phyloP scores from a whole-genome alignment of 805 yeast genomes.

The Ogataea methylovora region DNA sequence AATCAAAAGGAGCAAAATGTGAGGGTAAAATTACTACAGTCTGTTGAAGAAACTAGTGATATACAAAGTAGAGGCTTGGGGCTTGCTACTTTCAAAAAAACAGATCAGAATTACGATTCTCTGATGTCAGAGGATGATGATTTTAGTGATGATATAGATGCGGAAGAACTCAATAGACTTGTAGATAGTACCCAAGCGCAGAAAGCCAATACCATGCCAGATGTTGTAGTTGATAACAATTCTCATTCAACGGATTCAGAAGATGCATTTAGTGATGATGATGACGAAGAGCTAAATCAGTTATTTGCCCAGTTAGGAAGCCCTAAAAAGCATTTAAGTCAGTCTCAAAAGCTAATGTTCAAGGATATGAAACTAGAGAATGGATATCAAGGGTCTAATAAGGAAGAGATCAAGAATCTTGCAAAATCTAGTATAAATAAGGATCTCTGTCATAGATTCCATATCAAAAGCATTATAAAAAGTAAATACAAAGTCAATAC shows the following conservation, averaged over 20 bases:
- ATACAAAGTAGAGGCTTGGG: too few relatives aligned
- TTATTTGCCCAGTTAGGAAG: slow-evolving; percentile 28
- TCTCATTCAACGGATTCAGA: neutral
- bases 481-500: slow-evolving; percentile 24
- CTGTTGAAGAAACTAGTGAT: too few relatives aligned
- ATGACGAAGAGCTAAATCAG: slow-evolving; percentile 6
- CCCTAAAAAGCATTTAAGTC: slow-evolving; percentile 1
- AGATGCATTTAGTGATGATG: slow-evolving; percentile 6
- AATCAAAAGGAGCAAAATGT: too few relatives aligned
- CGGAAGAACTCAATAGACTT: slow-evolving; percentile 19
- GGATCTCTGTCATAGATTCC: slow-evolving; percentile 40
- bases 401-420: slow-evolving; percentile 3
- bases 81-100: too few relatives aligned
- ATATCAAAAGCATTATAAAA: slow-evolving; percentile 28
- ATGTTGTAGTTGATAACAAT: neutral
- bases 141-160: slow-evolving; percentile 24
- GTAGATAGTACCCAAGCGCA: slow-evolving; percentile 3
- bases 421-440: slow-evolving; percentile 40
- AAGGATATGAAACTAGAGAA: slow-evolving; percentile 14
- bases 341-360: slow-evolving; percentile 5
- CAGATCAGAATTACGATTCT: too few relatives aligned
- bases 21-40: too few relatives aligned
- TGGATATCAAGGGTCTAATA: slow-evolving; percentile 5
- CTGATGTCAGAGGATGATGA: too few relatives aligned
- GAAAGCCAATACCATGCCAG: neutral